Base-by-base conservation (phyloP, 345 rosid genomes). In the Pistacia vera region DNA sequence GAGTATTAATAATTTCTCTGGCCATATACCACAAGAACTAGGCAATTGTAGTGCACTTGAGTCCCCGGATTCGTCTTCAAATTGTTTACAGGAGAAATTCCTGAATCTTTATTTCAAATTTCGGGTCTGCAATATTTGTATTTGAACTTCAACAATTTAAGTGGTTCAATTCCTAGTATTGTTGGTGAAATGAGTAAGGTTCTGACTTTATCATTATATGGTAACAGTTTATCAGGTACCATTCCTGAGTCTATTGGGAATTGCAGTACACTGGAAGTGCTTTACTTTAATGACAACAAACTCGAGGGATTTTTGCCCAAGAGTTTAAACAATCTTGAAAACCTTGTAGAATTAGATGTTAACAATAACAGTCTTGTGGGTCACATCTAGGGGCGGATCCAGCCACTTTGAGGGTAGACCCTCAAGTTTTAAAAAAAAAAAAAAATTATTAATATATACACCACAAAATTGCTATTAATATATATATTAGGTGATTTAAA, bases 201-300 rank as follows among this genome's bases (percentile, higher is more conserved):
- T 55, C 2, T 28, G 61, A 74, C 55, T 33, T 78, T 94, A 2
- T 68, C 81, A 79, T n/a, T 94, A 46, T 56, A 38, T 78, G 48
- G 75, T 46, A 94, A 94, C 77, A 70, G 63, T 28, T 73, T 94
- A 0, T 84, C 92, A 20, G 98, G 98, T 60, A 63, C 79, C 54
- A 80, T 94, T 72, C 95, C 97, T 0, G 90, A 85, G 60, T 85
- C 97, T 8, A 78, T 91, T 54, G 94, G 95, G 64, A 82, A 88
- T 25, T 91, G 95, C 54, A 84, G 82, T 49, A 78, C 67, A 16
- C 63, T 94, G 63, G 70, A 88, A 76, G 22, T 66, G 9, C 86
- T 94, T 12, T 81, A 72, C 77, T 76, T 94, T 82, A 51, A 67
- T 46, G 60, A 28, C 48, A 94, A 92, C 81, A 58, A 79, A n/a